Base-by-base conservation (phyloP, 2,329 filamentous ascomycete genomes). In the Nemania sp. region DNA sequence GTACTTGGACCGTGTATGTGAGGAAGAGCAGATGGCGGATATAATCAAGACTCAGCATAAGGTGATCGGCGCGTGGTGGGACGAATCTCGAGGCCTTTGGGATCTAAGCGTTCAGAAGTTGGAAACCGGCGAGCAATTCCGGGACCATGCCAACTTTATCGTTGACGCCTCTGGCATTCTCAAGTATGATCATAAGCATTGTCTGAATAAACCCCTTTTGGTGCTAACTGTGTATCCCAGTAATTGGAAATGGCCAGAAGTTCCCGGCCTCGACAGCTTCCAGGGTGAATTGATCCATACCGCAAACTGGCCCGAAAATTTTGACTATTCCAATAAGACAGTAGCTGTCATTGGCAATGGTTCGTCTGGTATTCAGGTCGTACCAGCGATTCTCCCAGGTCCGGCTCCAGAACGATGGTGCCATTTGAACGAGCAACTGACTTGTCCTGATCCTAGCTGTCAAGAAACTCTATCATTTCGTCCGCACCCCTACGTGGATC, bases 341-440 rank as follows among this genome's bases (percentile, higher is more conserved):
- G 78, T 86, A 7, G 82, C 79, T 2, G 75, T 87, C n/a, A 83
- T 87, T 51, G 83, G 83, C 9, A 85, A 83, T 53, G 83, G 83
- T 6, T 77, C 82, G 17, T 83, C 81, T 0, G 83, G 81, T 0
- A 77, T 85, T 13, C 83, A 86, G 63, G 73, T 86, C 21, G 68
- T 84, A 9, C 79, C 82, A 1, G 76, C 78, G 32, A 78, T 85
- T n/a, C 78, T 79, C 51, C 74, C 75, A 65, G 70, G 77, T 80
- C 57, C 21, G 42, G 47, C 15, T 43, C 17, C 9, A 47, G 40
- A 45, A 11, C 11, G 34, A 49, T 37, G 12, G 25, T 29, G 17
- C 17, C 12, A 12, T 18, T 48, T 11, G 34, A 13, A 21, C 17
- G 32, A 7, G 47, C 47, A 13, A 57, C 56, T 57, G 42, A 64